Conservation (phyloP, 2,329 filamentous ascomycete genomes). For the Teratosphaeriaceae sp. region DNA sequence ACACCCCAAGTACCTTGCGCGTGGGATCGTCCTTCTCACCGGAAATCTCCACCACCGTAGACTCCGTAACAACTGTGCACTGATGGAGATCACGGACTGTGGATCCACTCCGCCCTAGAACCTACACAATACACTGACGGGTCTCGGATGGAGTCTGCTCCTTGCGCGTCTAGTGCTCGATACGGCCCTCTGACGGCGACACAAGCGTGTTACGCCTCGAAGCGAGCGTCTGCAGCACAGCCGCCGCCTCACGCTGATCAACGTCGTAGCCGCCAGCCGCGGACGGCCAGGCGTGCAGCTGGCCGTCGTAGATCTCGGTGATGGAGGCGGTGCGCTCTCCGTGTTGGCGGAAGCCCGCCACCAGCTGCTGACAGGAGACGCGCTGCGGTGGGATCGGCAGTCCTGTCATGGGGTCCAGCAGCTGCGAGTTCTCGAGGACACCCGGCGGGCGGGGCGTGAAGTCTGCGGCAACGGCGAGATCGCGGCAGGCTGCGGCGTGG, state of each 20-base stretch:
- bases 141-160: too few relatives aligned
- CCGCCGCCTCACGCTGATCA: constrained; percentile 16
- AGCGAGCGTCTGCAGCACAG: constrained; percentile 11
- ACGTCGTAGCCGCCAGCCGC: constrained; percentile 13
- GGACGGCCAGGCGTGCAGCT: constrained; percentile 9
- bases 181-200: neutral
- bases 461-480: constrained; percentile 3
- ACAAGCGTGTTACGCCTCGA: neutral
- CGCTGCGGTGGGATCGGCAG: neutral
- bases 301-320: constrained; percentile 10
- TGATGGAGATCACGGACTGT: too few relatives aligned
- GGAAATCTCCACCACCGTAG: too few relatives aligned
- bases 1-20: too few relatives aligned
- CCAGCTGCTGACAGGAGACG: constrained; percentile 12
- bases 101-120: too few relatives aligned
- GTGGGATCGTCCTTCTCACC: too few relatives aligned
- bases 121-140: too few relatives aligned
- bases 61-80: too few relatives aligned
- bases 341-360: constrained; percentile 7
- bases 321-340: constrained; percentile 9
- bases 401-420: too few relatives aligned
- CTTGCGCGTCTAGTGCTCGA: neutral
- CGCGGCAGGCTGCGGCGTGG: constrained; percentile 20
- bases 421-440: too few relatives aligned
- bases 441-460: neutral